A percentile compares a stretch with the other conserved stretches of the same genome.
These are phyloP conservation scores for Jatropha multifida DNA, from an alignment of 441 rosid species.

Conservation along the genomic window DNA sequence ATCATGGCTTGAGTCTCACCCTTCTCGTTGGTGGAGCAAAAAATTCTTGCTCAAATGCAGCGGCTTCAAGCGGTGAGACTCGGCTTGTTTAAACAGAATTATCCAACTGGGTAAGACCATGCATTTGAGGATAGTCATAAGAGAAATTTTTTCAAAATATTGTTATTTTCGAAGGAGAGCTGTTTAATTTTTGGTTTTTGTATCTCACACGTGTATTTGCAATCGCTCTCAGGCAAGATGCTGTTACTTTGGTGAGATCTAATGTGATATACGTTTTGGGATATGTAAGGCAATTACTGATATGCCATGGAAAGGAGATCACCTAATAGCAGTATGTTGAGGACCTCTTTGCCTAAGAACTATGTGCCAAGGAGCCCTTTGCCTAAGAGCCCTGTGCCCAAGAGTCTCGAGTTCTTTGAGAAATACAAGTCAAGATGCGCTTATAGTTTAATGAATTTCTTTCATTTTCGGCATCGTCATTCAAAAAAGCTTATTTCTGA, in stretches of 20 bases:
- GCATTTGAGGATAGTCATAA: not conserved
- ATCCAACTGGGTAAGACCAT: too few relatives aligned
- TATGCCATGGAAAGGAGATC: slow-evolving; percentile 34
- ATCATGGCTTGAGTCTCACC: too few relatives aligned
- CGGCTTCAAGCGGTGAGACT: too few relatives aligned
- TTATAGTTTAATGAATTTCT: slow-evolving; percentile 52
- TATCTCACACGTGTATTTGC: not conserved
- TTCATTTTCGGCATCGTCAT: slow-evolving; percentile 47
- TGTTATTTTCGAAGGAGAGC: not conserved
- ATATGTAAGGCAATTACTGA: slow-evolving; percentile 4
- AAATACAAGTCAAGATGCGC: slow-evolving; percentile 69
- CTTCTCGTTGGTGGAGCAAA: too few relatives aligned
- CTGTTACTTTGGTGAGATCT: slow-evolving; percentile 2
- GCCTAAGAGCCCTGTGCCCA: slow-evolving; percentile 53
- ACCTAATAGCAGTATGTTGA: slow-evolving; percentile 26
- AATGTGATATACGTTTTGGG: slow-evolving; percentile 6
- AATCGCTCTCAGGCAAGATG: slow-evolving; percentile 17
- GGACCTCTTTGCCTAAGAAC: slow-evolving; percentile 46
- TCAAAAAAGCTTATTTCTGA: slow-evolving; percentile 56
- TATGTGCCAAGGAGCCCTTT: slow-evolving; percentile 32
- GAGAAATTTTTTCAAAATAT: not conserved
- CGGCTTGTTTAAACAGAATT: too few relatives aligned
- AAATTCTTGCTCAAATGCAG: too few relatives aligned
- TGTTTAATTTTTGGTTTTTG: not conserved
- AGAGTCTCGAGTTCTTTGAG: slow-evolving; percentile 58